A percentile compares a stretch with the other conserved stretches of the same genome.
These are phyloP conservation scores for Backusella luteola DNA, from an alignment of 192 early-diverging fungal genomes.

Conservation along the genomic window DNA sequence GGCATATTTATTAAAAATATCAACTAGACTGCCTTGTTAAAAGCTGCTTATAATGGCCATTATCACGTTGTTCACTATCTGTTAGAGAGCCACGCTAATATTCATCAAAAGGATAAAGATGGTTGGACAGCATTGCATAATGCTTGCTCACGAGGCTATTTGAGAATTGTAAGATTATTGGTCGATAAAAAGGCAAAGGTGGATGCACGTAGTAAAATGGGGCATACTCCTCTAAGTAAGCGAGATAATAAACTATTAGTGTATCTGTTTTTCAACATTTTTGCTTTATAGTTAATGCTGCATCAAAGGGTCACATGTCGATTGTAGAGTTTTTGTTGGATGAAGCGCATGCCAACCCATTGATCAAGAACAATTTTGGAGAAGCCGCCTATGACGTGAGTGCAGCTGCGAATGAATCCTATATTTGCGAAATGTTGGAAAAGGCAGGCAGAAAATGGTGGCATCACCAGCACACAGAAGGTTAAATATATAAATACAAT, in stretches of 20 bases:
- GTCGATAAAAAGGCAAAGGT: conserved; percentile 58
- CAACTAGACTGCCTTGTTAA: conserved; percentile 66
- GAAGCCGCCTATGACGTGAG: conserved; percentile 80
- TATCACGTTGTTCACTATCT: conserved; percentile 57
- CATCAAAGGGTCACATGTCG: conserved; percentile 64
- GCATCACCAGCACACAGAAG: conserved; percentile 17
- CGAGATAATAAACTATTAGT: not conserved
- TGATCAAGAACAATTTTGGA: conserved; percentile 61
- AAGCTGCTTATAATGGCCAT: conserved; percentile 71
- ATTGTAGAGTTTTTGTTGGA: conserved; percentile 68
- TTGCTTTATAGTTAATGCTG: conserved; percentile 57
- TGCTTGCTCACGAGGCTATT: conserved; percentile 60
- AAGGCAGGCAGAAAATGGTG: conserved; percentile 46
- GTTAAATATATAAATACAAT: not conserved
- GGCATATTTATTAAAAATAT: no score
- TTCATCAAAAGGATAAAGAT: conserved; percentile 66
- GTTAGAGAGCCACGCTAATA: conserved; percentile 54
- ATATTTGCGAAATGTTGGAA: conserved; percentile 67
- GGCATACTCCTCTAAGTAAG: conserved; percentile 73
- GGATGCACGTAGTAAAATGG: conserved; percentile 59
- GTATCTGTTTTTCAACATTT: no score
- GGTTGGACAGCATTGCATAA: conserved; percentile 86
- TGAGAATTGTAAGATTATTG: conserved; percentile 54
- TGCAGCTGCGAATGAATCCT: conserved; percentile 60
- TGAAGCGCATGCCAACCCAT: conserved; percentile 55